Percentiles rank a stretch among this genome's conserved stretches.
These are phyloP conservation scores for Pigoraptor vietnamica DNA, from an alignment of 78 protist genomes.

Conservation along the genomic window DNA sequence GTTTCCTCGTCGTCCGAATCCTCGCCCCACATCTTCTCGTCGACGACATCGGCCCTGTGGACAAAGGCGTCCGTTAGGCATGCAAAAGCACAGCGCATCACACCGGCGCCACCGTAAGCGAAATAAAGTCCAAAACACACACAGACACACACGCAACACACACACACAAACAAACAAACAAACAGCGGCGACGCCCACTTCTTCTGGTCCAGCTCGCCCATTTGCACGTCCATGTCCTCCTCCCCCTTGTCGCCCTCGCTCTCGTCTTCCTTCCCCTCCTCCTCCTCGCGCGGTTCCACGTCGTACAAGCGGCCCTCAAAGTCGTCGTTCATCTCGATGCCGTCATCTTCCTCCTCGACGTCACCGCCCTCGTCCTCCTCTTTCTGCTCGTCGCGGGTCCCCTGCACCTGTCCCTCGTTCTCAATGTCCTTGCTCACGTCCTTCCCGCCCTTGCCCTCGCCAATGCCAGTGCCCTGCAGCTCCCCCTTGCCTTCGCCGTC, in stretches of 20 bases:
- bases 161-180: not conserved
- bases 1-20: conserved; percentile 66
- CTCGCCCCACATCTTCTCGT: conserved; percentile 78
- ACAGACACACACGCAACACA: no score
- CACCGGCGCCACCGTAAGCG: no score
- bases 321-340: conserved; percentile 76
- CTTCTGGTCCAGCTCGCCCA: conserved; percentile 49
- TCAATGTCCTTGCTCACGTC: conserved; percentile 73
- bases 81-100: no score
- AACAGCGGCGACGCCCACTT: not conserved
- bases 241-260: conserved; percentile 19
- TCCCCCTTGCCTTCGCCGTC: conserved; percentile 11
- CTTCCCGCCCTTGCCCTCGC: conserved; percentile 72
- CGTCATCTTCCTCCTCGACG: conserved; percentile 50
- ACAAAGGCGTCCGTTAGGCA: no score
- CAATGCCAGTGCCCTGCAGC: conserved; percentile 73
- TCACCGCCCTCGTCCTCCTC: not conserved
- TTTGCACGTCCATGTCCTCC: conserved; percentile 46
- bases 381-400: not conserved
- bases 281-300: conserved; percentile 49
- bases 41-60: conserved; percentile 58
- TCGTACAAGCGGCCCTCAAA: conserved; percentile 81
- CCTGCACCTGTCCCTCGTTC: conserved; percentile 62
- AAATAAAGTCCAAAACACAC: no score
- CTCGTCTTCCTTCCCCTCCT: conserved; percentile 33